A percentile compares a stretch with the other conserved stretches of the same genome.
Evolutionary conservation across 2,329 filamentous ascomycete species (phyloP).

Genomic region (Fusarium drepaniforme): DNA sequence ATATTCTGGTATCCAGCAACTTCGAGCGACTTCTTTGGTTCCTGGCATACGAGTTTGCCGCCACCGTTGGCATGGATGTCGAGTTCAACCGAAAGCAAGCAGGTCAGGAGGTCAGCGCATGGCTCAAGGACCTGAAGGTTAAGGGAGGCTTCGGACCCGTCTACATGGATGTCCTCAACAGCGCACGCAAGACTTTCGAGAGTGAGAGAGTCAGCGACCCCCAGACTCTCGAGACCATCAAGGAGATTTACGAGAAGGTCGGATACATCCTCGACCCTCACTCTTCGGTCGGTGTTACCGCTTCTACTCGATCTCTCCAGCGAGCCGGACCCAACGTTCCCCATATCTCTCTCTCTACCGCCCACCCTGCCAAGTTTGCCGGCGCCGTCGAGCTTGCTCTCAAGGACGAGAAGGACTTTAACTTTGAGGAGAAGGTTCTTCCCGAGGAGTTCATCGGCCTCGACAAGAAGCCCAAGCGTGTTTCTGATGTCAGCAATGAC

Average conservation of each 20-base stretch:
- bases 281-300: constrained; percentile 87
- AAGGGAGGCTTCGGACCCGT: constrained; percentile 86
- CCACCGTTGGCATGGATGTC: constrained; percentile 70
- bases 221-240: constrained; percentile 76
- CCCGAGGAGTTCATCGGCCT: constrained; percentile 86
- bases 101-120: constrained; percentile 80
- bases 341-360: constrained; percentile 92
- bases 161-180: constrained; percentile 76
- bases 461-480: constrained; percentile 79
- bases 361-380: constrained; percentile 95
- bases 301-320: constrained; percentile 76
- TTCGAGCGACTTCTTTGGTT: constrained; percentile 98
- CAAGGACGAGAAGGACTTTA: constrained; percentile 76
- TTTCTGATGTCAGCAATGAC: constrained; percentile 76
- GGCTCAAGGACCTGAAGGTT: constrained; percentile 85
- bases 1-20: constrained; percentile 95
- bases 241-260: constrained; percentile 66
- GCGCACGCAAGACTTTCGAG: constrained; percentile 81
- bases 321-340: constrained; percentile 63
- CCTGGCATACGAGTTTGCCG: constrained; percentile 80
- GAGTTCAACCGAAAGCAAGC: constrained; percentile 76
- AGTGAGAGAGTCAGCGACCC: constrained; percentile 79
- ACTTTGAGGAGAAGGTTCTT: constrained; percentile 80
- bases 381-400: constrained; percentile 86
- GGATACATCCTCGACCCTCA: constrained; percentile 94